Evolutionary conservation across 306 rosid species (phyloP), one percentile per base, ranked within the genome.

Genomic region (Carpinus viminea): DNA sequence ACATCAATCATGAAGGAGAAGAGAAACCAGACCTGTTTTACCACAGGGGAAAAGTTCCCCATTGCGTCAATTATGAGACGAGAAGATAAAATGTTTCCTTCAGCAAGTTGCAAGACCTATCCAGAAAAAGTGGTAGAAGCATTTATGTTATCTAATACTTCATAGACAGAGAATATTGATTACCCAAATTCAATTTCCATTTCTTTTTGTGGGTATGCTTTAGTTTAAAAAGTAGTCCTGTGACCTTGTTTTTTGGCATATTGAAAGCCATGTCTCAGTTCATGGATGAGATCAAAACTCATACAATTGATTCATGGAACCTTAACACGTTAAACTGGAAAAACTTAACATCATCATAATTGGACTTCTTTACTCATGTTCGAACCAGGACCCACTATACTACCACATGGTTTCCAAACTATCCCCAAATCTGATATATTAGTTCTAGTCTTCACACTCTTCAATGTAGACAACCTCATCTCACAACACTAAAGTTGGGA

Each of bases 11-110:
- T n/a, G 21, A 53, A 62, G 56, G 18, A 59, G 28, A 47, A 61
- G 43, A 34, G 48, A 50, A 80, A 52, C 57, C 82, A 81, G 72
- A 89, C 98, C 93, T 95, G 98, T 77, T 88, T 92, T 78, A 95
- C 98, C 56, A 95, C 74, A 21, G 98, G 98, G 55, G 98, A 95
- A 76, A 92, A 95, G 87, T 95, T 95, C 75, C 98, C 98, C 98
- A 91, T 95, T 80, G 98, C 98, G 81, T 95, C 98, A 76, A 95
- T 84, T 77, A 93, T 74, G 77, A 92, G 98, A 80, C 86, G 87
- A 78, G 92, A 91, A 41, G 97, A 84, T 80, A 92, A 82, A 70
- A 83, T 78, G 66, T 86, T 88, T 71, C 85, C 97, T n/a, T 86
- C 92, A 4, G 84, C 78, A 74, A 92, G 91, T 85, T 88, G 87